phyloP scores from a whole-genome alignment of 1,284 basidiomycete genomes.

The Cystobasidiaceae sp. region DNA sequence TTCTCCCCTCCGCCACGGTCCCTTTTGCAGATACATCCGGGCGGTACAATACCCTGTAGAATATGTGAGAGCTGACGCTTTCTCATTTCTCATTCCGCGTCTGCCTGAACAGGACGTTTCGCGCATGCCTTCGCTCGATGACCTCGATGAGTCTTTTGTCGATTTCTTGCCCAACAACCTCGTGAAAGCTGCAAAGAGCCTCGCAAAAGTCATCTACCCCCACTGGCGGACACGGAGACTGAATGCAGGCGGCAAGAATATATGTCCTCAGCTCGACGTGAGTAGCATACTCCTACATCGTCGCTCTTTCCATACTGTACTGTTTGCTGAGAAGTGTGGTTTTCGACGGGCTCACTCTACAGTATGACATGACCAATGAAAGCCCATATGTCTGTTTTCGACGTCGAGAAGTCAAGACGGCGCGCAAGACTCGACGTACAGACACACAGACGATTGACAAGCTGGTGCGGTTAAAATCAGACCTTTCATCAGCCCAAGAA shows the following conservation, averaged over 20 bases:
- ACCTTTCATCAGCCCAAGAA: slow-evolving; percentile 67
- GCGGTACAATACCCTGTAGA: too few species aligned
- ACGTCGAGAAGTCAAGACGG: slow-evolving; percentile 85
- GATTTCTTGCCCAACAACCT: slow-evolving; percentile 26
- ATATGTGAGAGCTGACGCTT: too few species aligned
- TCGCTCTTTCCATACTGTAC: slow-evolving; percentile 29
- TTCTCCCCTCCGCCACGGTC: slow-evolving; percentile 48
- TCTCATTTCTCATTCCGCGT: slow-evolving; percentile 6
- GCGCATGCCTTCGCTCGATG: slow-evolving; percentile 64
- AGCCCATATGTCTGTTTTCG: slow-evolving; percentile 99
- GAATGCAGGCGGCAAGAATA: slow-evolving; percentile 66
- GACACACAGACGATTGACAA: slow-evolving; percentile 85
- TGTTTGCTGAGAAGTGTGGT: neutral
- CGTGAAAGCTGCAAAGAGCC: slow-evolving; percentile 48
- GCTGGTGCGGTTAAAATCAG: slow-evolving; percentile 69
- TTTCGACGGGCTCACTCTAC: slow-evolving; percentile 27
- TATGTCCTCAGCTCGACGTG: slow-evolving; percentile 75
- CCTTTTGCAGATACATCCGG: slow-evolving; percentile 57
- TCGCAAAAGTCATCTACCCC: slow-evolving; percentile 66
- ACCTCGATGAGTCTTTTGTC: slow-evolving; percentile 58
- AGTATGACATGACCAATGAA: slow-evolving; percentile 88
- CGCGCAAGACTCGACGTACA: slow-evolving; percentile 87
- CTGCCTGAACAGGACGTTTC: slow-evolving; percentile 48
- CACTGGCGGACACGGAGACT: slow-evolving; percentile 75
- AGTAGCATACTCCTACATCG: slow-evolving; percentile 41